Evolutionary conservation across 2,329 filamentous ascomycete species (phyloP).

Genomic region (Aplosporella prunicola): DNA sequence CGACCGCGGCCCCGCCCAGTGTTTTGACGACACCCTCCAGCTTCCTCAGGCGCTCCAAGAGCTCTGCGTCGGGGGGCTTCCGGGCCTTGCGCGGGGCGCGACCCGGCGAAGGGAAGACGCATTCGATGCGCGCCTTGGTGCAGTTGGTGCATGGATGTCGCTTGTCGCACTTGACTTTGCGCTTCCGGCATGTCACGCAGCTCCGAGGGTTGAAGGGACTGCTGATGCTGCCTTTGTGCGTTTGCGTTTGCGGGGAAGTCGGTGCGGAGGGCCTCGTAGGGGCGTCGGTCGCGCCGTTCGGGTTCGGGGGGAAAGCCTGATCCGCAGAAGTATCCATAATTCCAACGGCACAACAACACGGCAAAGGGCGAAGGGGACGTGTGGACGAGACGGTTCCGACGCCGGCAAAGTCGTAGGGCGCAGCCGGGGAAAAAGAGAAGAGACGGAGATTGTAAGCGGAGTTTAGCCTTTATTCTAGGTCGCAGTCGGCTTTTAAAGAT

Average conservation of each 20-base stretch:
- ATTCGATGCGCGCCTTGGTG: constrained; percentile 58
- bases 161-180: constrained; percentile 72
- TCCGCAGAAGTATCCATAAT: too few relatives aligned
- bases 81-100: constrained; percentile 60
- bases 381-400: too few relatives aligned
- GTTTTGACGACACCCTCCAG: constrained; percentile 65
- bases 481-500: too few relatives aligned
- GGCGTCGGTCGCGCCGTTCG: constrained; percentile 7
- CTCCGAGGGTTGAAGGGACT: constrained; percentile 28
- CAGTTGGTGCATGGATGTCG: constrained; percentile 69
- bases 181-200: constrained; percentile 45
- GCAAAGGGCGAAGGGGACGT: too few relatives aligned
- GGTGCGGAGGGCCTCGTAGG: constrained; percentile 2
- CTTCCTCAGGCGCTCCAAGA: constrained; percentile 62
- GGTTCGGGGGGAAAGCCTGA: too few relatives aligned
- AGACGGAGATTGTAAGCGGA: too few relatives aligned
- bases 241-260: neutral
- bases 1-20: constrained; percentile 30
- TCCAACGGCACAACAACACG: too few relatives aligned
- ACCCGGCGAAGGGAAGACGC: constrained; percentile 65
- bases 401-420: too few relatives aligned
- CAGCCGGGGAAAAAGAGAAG: too few relatives aligned
- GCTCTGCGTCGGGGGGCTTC: constrained; percentile 59
- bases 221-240: constrained; percentile 4
- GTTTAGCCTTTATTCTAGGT: too few relatives aligned